Evolutionary conservation across 176 grass and related monocot genomes (phyloP), one percentile per base, ranked within the genome.

Genomic region (Oryza punctata): DNA sequence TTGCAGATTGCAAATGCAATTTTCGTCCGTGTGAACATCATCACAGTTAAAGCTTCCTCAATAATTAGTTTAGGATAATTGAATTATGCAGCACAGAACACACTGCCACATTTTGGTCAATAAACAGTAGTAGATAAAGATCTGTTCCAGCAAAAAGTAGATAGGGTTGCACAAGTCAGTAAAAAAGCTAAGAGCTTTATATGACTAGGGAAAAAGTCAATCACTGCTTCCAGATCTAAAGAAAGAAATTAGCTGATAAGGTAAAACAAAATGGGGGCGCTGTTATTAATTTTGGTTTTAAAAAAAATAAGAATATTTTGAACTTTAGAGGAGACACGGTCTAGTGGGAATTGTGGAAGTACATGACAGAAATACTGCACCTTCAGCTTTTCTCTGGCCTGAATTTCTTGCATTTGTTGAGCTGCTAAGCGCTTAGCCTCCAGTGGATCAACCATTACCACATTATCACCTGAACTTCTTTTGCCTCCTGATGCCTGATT

Each of bases 361-460:
- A 68, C 60, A 75, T 63, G 63, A 72, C 40, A 82, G 12, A 27
- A 81, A 25, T 35, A 81, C 12, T 32, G 72, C 45, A 98, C 96
- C 83, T 90, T 92, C 16, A 95, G 73, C 67, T 93, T 94, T 85
- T 98, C 91, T 90, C 88, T 95, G 66, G 74, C 87, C 30, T 80
- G 87, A 67, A 98, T 94, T 94, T 98, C 69, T 88, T 91, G 82
- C 96, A 98, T 94, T 74, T 98, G 96, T 84, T 93, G 91, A 69
- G 86, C 87, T 45, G 96, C 96, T 84, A 98, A 90, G 30, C 87
- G 87, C 88, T 98, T 98, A 60, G 93, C 96, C 79, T 96, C 96
- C 15, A 90, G 35, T 63, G 96, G 96, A 84, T 98, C 96, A 73
- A 98, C 96, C 96, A 98, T 98, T 85, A 92, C 75, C 75, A 95